phyloP scores from a whole-genome alignment of 2,329 filamentous ascomycete genomes.

The Penicillium olsonii region DNA sequence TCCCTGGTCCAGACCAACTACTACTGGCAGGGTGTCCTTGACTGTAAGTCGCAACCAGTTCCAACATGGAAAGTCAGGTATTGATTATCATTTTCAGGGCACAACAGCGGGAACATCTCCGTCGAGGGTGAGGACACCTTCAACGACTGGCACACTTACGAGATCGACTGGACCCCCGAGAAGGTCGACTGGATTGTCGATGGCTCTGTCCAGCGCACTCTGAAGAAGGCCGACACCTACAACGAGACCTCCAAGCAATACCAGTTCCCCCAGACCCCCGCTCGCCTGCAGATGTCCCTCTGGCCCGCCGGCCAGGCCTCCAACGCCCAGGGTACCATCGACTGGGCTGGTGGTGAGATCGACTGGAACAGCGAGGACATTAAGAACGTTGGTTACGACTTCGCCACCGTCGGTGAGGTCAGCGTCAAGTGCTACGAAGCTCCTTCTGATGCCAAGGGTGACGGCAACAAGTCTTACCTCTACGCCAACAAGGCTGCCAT shows the following conservation, averaged over 20 bases:
- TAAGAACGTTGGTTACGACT: constrained; percentile 83
- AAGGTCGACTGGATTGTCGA: constrained; percentile 84
- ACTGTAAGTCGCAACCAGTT: constrained; percentile 67
- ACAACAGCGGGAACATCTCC: constrained; percentile 65
- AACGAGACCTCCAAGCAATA: constrained; percentile 80
- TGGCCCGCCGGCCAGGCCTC: constrained; percentile 85
- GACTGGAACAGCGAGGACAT: constrained; percentile 84
- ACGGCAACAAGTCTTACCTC: constrained; percentile 68
- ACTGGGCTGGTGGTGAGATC: constrained; percentile 89
- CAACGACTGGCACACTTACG: constrained; percentile 80
- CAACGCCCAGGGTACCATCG: constrained; percentile 81
- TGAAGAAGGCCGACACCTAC: constrained; percentile 78
- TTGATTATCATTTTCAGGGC: constrained; percentile 15
- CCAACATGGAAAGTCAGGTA: background rate
- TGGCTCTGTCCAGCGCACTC: constrained; percentile 71
- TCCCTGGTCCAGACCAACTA: constrained; percentile 85
- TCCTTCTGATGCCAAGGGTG: constrained; percentile 66
- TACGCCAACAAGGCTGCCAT: constrained; percentile 67
- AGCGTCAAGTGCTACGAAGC: constrained; percentile 85
- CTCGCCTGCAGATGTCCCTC: constrained; percentile 88
- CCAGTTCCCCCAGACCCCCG: constrained; percentile 86
- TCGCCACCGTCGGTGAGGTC: constrained; percentile 74
- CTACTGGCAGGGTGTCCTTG: constrained; percentile 90
- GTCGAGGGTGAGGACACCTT: constrained; percentile 64
- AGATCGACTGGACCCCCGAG: constrained; percentile 90